Base-by-base conservation (phyloP, 257 asterid species). In the Voacanga thouarsii region DNA sequence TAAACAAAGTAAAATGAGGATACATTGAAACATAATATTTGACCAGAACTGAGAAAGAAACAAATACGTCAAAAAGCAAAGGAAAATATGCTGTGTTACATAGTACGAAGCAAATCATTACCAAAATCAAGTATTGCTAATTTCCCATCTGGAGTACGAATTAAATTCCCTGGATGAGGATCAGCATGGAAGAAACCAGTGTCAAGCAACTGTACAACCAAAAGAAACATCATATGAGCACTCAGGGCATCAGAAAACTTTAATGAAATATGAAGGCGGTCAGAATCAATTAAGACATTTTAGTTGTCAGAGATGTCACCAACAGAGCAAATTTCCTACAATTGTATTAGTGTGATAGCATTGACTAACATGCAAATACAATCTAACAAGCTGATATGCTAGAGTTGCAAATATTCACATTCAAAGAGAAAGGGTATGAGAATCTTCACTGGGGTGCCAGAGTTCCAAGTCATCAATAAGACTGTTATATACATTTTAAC, bases 131-230 rank as follows among this genome's bases (percentile, higher is more conserved):
- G 91, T 82, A 96, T 87, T 63, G 97, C 97, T 82, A 96, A 87
- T 86, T 96, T 96, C 87, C 99, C 99, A 77, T 96, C 98, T 82
- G 97, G 96, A 51, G 99, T 96, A 50, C 99, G 97, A 74, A 96
- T 89, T 70, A 96, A 85, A 82, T 96, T 96, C 81, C 99, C 99
- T 0, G 99, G 99, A 84, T 96, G 99, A 77, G 99, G 99, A 90
- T 96, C 99, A 79, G 99, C 99, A 89, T 96, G 99, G 89, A 96
- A 96, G 84, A 96, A 92, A 77, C 99, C 99, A 21, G 99, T 96
- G 82, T 93, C 99, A 83, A 96, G 99, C 83, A 96, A 91, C 99
- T 96, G 95, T 41, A 79, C 80, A 86, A 33, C 45, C 76, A 30
- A 53, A 73, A 49, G 33, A 16, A 47, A 30, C 33, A 16, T 78